A percentile compares a stretch with the other conserved stretches of the same genome.
Conservation (phyloP, 139 green algal genomes). For the Diplosphaera chodatii region DNA sequence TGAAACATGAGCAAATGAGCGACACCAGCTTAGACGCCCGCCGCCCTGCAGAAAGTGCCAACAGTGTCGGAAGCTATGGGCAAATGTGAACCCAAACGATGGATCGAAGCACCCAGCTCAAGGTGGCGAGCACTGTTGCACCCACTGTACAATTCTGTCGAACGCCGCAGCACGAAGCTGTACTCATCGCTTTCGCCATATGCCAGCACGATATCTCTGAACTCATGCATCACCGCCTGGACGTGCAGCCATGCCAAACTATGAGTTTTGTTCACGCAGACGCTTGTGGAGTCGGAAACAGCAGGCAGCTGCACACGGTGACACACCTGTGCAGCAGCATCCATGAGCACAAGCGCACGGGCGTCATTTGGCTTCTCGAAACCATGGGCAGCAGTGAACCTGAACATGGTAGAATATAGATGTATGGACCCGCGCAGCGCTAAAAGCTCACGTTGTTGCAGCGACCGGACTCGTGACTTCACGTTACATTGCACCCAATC, state of each 20-base stretch:
- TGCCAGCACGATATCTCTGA: conserved; percentile 65
- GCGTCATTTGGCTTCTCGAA: conserved; percentile 86
- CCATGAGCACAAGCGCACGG: conserved; percentile 73
- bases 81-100: too few species aligned
- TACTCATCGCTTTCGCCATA: conserved; percentile 88
- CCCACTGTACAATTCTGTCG: conserved; percentile 64
- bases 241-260: not conserved
- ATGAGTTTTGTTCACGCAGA: too few species aligned
- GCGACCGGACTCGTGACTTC: too few species aligned
- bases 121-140: too few species aligned
- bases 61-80: too few species aligned
- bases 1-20: conserved; percentile 76
- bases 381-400: conserved; percentile 65
- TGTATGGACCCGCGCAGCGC: too few species aligned
- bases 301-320: too few species aligned
- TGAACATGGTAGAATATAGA: too few species aligned
- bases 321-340: conserved; percentile 32
- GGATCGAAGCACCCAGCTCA: too few species aligned
- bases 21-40: conserved; percentile 81
- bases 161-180: conserved; percentile 73
- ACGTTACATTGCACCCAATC: too few species aligned
- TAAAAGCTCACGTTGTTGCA: too few species aligned
- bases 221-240: conserved; percentile 66
- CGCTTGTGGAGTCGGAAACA: too few species aligned
- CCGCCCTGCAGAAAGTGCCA: conserved; percentile 59